A percentile compares a stretch with the other conserved stretches of the same genome.
These are phyloP conservation scores for Vachellia pachyceras DNA, from an alignment of 306 rosid genomes.

Conservation along the genomic window DNA sequence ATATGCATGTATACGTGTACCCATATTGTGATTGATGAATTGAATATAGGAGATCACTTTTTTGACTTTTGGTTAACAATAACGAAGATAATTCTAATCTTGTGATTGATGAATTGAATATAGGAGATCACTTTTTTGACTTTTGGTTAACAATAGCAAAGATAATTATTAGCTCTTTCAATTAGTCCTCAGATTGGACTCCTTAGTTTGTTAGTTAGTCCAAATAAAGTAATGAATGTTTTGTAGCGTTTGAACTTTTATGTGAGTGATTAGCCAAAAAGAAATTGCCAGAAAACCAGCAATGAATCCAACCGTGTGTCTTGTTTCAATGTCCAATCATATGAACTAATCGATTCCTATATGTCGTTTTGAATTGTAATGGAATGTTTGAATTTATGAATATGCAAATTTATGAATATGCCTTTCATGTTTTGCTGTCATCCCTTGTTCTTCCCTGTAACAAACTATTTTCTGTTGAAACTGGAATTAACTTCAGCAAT, in stretches of 20 bases:
- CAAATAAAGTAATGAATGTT: slow-evolving; percentile 25
- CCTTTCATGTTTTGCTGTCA: too few species aligned
- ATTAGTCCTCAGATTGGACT: slow-evolving; percentile 37
- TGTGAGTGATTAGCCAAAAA: not conserved
- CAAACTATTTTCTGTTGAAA: too few species aligned
- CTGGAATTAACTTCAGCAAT: too few species aligned
- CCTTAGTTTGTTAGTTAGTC: slow-evolving; percentile 25
- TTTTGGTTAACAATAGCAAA: too few species aligned
- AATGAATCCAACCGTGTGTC: slow-evolving; percentile 6
- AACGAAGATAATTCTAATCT: too few species aligned
- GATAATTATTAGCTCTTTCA: slow-evolving; percentile 23
- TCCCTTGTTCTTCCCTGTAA: too few species aligned
- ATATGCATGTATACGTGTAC: slow-evolving; percentile 16
- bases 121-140: too few species aligned
- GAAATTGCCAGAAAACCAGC: slow-evolving; percentile 19
- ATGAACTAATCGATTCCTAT: slow-evolving; percentile 11
- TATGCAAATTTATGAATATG: too few species aligned
- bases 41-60: slow-evolving; percentile 16
- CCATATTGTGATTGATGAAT: slow-evolving; percentile 25
- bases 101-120: too few species aligned
- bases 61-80: slow-evolving; percentile 31
- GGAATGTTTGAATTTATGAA: slow-evolving; percentile 18
- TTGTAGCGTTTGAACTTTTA: slow-evolving; percentile 27
- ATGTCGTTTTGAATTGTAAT: not conserved
- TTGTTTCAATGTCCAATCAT: slow-evolving; percentile 2